Conservation (phyloP, 176 grass and related monocot genomes). For the Thalia dealbata region DNA sequence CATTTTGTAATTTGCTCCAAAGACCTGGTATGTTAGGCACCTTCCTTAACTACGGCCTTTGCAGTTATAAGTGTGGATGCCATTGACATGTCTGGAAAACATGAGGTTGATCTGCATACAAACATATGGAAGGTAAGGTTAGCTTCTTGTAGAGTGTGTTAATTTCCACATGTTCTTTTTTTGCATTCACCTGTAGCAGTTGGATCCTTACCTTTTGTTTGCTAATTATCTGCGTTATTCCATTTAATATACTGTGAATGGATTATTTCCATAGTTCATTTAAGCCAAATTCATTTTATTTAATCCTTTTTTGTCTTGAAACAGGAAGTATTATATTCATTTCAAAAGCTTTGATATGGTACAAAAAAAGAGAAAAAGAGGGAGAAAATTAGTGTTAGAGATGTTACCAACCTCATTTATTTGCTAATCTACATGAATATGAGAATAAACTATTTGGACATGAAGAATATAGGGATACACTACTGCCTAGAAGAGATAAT, state of each 20-base stretch:
- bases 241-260: not conserved
- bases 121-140: constrained; percentile 91
- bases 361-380: too few species aligned
- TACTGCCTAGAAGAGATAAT: too few species aligned
- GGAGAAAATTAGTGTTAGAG: too few species aligned
- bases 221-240: not conserved
- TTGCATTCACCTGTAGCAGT: not conserved
- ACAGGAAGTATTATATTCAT: too few species aligned
- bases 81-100: constrained; percentile 95
- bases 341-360: too few species aligned
- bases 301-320: too few species aligned
- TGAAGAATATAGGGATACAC: too few species aligned
- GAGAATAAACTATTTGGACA: too few species aligned
- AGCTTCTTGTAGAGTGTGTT: not conserved
- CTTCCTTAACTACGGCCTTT: not conserved
- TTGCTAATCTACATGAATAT: too few species aligned
- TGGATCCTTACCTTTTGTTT: not conserved
- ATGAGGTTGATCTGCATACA: constrained; percentile 96
- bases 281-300: not conserved
- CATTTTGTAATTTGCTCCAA: not conserved
- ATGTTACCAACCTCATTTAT: too few species aligned
- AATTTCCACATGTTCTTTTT: not conserved
- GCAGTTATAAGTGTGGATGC: constrained; percentile 90
- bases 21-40: not conserved
- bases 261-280: not conserved